Evolutionary conservation across 2,329 filamentous ascomycete genomes (phyloP), one percentile per base, ranked within the genome.

Genomic region (Cladophialophora bantiana): DNA sequence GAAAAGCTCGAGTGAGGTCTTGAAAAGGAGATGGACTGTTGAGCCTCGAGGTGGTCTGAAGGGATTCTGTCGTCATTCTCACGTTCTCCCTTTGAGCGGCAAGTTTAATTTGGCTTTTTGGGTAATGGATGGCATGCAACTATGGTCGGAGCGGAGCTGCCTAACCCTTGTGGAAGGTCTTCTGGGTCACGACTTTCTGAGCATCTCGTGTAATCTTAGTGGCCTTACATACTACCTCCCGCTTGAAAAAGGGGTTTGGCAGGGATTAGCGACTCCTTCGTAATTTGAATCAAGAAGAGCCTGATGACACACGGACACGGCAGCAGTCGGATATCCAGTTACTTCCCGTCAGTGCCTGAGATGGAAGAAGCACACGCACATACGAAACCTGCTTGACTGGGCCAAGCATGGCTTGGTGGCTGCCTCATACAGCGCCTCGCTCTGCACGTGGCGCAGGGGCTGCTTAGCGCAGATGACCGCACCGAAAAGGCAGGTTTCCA

Each of bases 121-220:
- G 18, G 18, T 26, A 20, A 9, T 50, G 45, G 18, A 26, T 12
- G 45, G 18, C 45, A 20, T 26, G 10, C 9, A 26, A 50, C 20
- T 20, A 50, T 50, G 45, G 45, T 10, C 9, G 18, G 45, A 50
- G 18, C 45, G 18, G 45, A 20, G 7, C 26, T 50, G 45, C 45
- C 26, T 26, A 50, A 50, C 45, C 45, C 18, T 50, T 18, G 20
- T 50, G 18, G 12, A 50, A 26, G 18, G 18, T 2, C 18, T 10
- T 12, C 10, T 4, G 18, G 7, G 7, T 50, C 18, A 50, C 7
- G 18, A 50, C 20, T 42, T 42, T 42, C 32, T 20, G 34, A 26
- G 59, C 48, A 20, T 34, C 42, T 59, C 53, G 45, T 61, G 59
- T 61, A 61, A 53, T 61, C 59, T 61, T 61, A 54, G 59, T 36